These are phyloP conservation scores for Actinomortierella wolfii DNA, from an alignment of 371 early-diverging fungal species.

Conservation along the genomic window DNA sequence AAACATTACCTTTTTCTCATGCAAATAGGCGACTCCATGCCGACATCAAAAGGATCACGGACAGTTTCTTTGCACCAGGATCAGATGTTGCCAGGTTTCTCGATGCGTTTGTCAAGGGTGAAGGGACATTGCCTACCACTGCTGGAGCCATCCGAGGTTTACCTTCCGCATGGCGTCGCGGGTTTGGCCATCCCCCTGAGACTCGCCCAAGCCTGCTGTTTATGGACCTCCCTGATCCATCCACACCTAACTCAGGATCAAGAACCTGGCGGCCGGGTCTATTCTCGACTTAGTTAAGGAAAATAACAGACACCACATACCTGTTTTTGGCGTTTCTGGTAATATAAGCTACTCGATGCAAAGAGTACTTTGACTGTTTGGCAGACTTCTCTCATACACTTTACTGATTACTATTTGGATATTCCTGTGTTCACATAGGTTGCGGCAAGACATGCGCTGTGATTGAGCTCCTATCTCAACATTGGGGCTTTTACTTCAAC, in stretches of 20 bases:
- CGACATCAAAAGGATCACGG: conserved; percentile 8
- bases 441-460: conserved; percentile 17
- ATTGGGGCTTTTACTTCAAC: conserved; percentile 4
- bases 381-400: neutral
- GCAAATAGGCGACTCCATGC: conserved; percentile 3
- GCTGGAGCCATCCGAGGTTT: conserved; percentile 9
- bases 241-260: neutral
- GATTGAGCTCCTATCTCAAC: conserved; percentile 7
- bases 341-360: neutral
- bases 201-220: conserved; percentile 2
- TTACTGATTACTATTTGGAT: neutral
- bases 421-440: conserved; percentile 6
- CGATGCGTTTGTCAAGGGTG: conserved; percentile 8
- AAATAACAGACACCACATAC: neutral
- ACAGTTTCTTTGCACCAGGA: conserved; percentile 8
- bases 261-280: neutral
- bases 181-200: neutral
- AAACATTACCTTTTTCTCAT: neutral
- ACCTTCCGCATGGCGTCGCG: conserved; percentile 20
- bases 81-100: conserved; percentile 5
- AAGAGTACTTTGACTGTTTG: neutral
- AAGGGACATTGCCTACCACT: conserved; percentile 1
- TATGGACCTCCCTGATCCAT: conserved; percentile 8
- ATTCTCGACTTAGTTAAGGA: conserved; percentile 7
- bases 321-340: neutral